Evolutionary conservation across 768 basidiomycete genomes (phyloP), one percentile per base, ranked within the genome.

Genomic region (Hemileccinum impolitum): DNA sequence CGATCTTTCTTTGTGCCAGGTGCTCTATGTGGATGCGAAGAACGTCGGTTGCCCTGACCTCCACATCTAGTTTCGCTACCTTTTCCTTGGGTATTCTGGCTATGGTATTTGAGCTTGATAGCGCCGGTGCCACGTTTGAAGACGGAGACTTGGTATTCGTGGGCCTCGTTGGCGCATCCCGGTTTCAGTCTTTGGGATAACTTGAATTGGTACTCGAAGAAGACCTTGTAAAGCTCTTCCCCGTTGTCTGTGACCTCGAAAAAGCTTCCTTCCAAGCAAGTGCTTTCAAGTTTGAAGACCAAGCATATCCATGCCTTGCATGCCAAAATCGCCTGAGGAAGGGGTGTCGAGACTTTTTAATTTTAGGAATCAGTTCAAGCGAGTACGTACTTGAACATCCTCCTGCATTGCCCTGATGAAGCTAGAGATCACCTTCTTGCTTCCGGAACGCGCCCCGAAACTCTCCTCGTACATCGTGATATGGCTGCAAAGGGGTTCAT

Each of bases 201-300:
- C 25, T 0, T 39, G 26, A 14, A 2, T 40, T 66, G 52, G 34
- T 55, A 68, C 30, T 53, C 14, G 49, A 66, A 41, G 48, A 68
- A 66, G 32, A 25, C 44, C 40, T 3, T 21, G 52, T 45, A 66
- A 7, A 64, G 52, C 37, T 40, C 35, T 37, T 40, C 7, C 10
- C 52, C 54, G 26, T 39, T 43, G 30, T 56, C 52, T 19, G 31
- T 47, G 35, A 45, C 11, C 7, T 51, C 42, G 23, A 57, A 18
- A n/a, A 28, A 25, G 28, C 18, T 13, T 39, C 40, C 44, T 14
- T 50, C 15, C 4, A 31, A 10, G 32, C 37, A 13, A 28, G 3
- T 6, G 7, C 6, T 13, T 5, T n/a, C n/a, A n/a, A n/a, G n/a
- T n/a, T 2, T 0, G 48, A 63, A 66, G 9, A 54, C 4, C 19